Evolutionary conservation across 306 rosid genomes (phyloP).

Genomic region (Inga leiocalycina): DNA sequence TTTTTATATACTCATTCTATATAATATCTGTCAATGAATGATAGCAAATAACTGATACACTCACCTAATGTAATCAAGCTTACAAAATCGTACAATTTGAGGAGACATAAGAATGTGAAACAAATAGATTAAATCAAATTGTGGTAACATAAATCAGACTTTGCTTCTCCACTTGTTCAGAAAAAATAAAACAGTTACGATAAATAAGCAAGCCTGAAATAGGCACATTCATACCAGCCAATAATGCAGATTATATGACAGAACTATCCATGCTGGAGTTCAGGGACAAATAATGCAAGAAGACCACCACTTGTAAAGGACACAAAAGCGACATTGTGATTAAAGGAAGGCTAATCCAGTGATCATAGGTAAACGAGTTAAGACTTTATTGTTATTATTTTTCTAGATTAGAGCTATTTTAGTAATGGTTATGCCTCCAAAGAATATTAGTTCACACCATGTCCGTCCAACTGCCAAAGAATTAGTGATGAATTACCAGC

Average conservation of each 20-base stretch:
- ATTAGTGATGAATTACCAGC: conserved; percentile 1
- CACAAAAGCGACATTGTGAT: neutral
- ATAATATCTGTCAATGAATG: neutral
- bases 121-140: neutral
- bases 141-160: neutral
- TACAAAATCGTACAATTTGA: neutral
- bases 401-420: neutral
- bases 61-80: too few species aligned
- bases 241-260: neutral
- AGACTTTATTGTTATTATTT: neutral
- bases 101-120: neutral
- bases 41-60: too few species aligned
- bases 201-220: neutral
- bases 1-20: neutral
- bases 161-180: neutral
- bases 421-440: neutral
- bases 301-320: neutral
- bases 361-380: neutral
- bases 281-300: neutral
- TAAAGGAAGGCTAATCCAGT: neutral
- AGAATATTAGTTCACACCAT: neutral
- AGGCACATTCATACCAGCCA: neutral
- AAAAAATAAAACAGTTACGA: neutral
- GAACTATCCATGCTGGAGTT: neutral
- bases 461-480: neutral